Conservation (phyloP, 345 rosid species). For the Cardamine chenopodiifolia region DNA sequence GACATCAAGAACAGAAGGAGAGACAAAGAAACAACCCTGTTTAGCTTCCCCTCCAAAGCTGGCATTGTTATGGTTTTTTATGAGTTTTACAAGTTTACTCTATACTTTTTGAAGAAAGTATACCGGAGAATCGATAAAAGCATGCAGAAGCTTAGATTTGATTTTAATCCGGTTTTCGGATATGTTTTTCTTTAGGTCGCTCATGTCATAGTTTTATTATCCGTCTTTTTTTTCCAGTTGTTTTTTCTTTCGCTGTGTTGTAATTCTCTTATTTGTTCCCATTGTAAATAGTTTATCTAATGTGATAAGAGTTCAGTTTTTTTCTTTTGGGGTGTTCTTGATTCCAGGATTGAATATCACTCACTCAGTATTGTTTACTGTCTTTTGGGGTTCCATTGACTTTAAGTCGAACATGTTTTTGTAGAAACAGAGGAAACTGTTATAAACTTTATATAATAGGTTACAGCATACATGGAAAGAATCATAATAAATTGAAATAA, state of each 20-base stretch:
- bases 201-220: background rate
- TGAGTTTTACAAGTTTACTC: constrained; percentile 7
- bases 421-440: background rate
- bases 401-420: background rate
- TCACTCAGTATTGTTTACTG: background rate
- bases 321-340: constrained; percentile 2
- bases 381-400: background rate
- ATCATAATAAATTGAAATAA: background rate
- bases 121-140: constrained; percentile 11
- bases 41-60: constrained; percentile 35
- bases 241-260: constrained; percentile 3
- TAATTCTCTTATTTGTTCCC: background rate
- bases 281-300: constrained; percentile 30
- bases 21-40: constrained; percentile 62
- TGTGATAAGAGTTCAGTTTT: background rate
- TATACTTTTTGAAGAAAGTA: constrained; percentile 20
- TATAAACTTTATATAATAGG: background rate
- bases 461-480: background rate
- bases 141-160: constrained; percentile 17
- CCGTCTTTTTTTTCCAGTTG: background rate
- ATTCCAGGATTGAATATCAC: background rate
- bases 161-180: constrained; percentile 13
- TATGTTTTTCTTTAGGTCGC: constrained; percentile 4
- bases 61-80: constrained; percentile 4
- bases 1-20: constrained; percentile 60